Evolutionary conservation across 768 basidiomycete species (phyloP).

Genomic region (Leccinum fibrillosum): DNA sequence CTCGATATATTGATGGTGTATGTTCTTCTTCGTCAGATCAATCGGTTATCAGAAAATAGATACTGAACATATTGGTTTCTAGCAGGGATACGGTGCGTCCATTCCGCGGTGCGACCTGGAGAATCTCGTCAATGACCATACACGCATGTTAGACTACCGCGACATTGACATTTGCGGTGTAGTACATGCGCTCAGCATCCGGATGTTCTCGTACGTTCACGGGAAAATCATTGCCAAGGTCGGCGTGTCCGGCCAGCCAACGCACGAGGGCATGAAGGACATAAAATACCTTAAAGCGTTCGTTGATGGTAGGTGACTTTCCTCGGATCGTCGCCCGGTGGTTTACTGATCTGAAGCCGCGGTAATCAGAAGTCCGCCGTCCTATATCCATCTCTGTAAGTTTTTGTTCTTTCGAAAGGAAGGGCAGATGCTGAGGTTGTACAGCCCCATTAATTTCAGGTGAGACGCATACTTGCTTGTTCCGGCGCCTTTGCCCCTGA

Average conservation of each 20-base stretch:
- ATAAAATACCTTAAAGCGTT: slow-evolving; percentile 66
- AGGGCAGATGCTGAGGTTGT: slow-evolving; percentile 1
- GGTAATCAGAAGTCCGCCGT: slow-evolving; percentile 28
- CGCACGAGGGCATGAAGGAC: slow-evolving; percentile 53
- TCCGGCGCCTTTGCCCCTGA: neutral
- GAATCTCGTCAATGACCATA: neutral
- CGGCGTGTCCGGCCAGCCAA: slow-evolving; percentile 46
- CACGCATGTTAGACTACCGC: slow-evolving; percentile 25
- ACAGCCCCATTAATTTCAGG: slow-evolving; percentile 24
- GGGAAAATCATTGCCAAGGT: slow-evolving; percentile 54
- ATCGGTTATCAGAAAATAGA: slow-evolving; percentile 24
- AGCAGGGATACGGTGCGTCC: slow-evolving; percentile 42
- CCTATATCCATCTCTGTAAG: slow-evolving; percentile 31
- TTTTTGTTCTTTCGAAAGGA: neutral
- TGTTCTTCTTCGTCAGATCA: slow-evolving; percentile 14
- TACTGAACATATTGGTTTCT: slow-evolving; percentile 29
- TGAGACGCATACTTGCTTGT: neutral
- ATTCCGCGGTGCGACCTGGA: neutral
- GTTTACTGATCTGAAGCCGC: neutral
- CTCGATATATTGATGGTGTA: neutral
- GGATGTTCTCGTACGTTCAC: slow-evolving; percentile 42
- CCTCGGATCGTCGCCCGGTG: neutral
- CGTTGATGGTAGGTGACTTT: slow-evolving; percentile 48
- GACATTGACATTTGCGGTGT: slow-evolving; percentile 33
- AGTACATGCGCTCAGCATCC: slow-evolving; percentile 49